phyloP scores from a whole-genome alignment of 1,284 basidiomycete genomes.

The Abortiporus biennis region DNA sequence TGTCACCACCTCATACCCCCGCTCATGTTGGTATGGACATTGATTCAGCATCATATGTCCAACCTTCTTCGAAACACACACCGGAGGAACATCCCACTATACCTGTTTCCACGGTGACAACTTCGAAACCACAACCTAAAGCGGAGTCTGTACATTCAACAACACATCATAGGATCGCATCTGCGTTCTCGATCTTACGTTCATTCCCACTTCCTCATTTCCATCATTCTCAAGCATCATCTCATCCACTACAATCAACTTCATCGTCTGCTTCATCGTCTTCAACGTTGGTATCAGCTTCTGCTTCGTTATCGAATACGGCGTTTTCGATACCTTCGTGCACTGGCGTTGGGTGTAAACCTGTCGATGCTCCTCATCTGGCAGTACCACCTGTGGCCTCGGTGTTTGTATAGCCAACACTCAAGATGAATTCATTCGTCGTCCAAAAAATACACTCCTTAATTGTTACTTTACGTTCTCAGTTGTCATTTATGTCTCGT shows the following conservation, averaged over 20 bases:
- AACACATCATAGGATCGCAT: constrained; percentile 13
- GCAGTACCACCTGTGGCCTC: not conserved
- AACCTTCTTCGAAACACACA: constrained; percentile 12
- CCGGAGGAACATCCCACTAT: no score
- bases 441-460: no score
- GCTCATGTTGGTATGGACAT: constrained; percentile 11
- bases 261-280: not conserved
- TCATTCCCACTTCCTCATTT: constrained; percentile 26
- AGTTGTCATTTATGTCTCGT: no score
- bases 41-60: constrained; percentile 10
- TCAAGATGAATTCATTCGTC: no score
- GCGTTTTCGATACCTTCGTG: not conserved
- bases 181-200: constrained; percentile 22
- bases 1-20: constrained; percentile 21
- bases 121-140: not conserved
- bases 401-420: constrained; percentile 3
- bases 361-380: not conserved
- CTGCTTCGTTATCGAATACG: not conserved
- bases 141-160: not conserved
- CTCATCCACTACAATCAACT: not conserved
- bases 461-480: no score
- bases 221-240: constrained; percentile 9
- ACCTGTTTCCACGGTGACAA: not conserved
- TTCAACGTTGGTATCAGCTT: constrained; percentile 15
- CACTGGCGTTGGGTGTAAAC: constrained; percentile 1